Base-by-base conservation (phyloP, 192 early-diverging fungal species). In the Hyaloraphidium curvatum region DNA sequence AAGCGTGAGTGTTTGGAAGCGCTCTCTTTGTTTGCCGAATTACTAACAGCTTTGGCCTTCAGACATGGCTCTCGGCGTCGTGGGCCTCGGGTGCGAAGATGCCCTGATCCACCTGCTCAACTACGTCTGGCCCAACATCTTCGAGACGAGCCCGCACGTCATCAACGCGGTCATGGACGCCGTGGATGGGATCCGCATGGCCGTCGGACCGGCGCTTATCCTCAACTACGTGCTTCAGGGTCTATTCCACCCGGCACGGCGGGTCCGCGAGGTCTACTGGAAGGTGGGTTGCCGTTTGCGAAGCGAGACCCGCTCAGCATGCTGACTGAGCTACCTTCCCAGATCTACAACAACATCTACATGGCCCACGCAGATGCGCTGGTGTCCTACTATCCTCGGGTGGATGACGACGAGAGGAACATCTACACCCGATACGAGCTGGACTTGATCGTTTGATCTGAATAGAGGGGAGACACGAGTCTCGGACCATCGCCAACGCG, bases 131-230 rank as follows among this genome's bases (percentile, higher is more conserved):
- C 95, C 95, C 16, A 98, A 98, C 62, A 91, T 98, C 53, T 98
- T 98, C 64, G 95, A 98, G 62, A 81, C 78, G 5, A 70, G 67
- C 0, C 94, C 95, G 31, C 95, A 98, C 65, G 88, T 96, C 5
- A 96, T 97, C 62, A 92, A 89, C 64, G 87, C 92, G 3, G 95
- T 98, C 2, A 85, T 95, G 70, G 91, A 95, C 54, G 90, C 92
- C 19, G 82, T 98, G 35, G 95, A 98, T 58, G 91, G 87, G 28
- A 67, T 90, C 33, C 77, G 91, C 9, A 77, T 97, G 4, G 86
- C 88, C 2, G 57, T 98, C 23, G 95, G 95, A 0, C 85, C 92
- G 9, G 73, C 75, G 0, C 76, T 78, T 5, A 72, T 95, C 30
- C 54, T 96, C 39, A 76, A 86, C 51, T 98, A 97, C 64, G 68